These are phyloP conservation scores for Calonectria ilicicola DNA, from an alignment of 2,329 filamentous ascomycete species.

Conservation along the genomic window DNA sequence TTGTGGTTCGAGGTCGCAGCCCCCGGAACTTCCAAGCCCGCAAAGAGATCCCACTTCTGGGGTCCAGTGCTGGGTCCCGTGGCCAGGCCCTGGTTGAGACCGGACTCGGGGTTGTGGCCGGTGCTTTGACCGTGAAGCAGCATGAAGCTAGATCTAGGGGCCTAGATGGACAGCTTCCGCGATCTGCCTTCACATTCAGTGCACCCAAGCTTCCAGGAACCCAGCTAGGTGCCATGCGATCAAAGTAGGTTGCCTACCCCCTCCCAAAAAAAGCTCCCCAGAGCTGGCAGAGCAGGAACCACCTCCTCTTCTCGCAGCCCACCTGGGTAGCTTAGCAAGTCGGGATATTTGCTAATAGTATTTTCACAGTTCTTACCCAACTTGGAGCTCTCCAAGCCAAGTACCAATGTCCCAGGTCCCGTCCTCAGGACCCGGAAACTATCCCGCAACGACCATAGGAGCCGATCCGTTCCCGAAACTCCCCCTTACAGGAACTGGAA, in stretches of 20 bases:
- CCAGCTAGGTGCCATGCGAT: conserved; percentile 65
- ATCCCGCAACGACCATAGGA: conserved; percentile 64
- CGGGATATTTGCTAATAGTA: conserved; percentile 41
- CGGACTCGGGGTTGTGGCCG: conserved; percentile 70
- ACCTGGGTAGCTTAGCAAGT: not conserved
- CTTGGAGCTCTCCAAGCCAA: conserved; percentile 63
- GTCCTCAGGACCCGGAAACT: conserved; percentile 57
- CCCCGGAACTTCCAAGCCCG: conserved; percentile 94
- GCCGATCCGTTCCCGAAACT: conserved; percentile 66
- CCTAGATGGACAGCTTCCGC: conserved; percentile 66
- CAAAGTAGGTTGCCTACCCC: conserved; percentile 62
- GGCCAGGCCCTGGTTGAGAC: conserved; percentile 79
- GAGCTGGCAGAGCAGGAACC: not conserved
- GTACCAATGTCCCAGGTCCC: conserved; percentile 62
- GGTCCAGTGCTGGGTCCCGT: conserved; percentile 80
- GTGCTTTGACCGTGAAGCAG: conserved; percentile 65
- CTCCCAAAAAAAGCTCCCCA: not conserved
- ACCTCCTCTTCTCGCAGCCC: not conserved
- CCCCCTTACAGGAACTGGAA: conserved; percentile 60
- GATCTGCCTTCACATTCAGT: conserved; percentile 69
- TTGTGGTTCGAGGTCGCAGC: conserved; percentile 93
- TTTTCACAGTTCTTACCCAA: conserved; percentile 65
- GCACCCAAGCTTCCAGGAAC: conserved; percentile 67
- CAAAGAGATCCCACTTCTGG: conserved; percentile 90
- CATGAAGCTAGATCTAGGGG: conserved; percentile 64